Evolutionary conservation across 1,139 yeast genomes (phyloP).

Genomic region (Nakaseomyces glabratus): DNA sequence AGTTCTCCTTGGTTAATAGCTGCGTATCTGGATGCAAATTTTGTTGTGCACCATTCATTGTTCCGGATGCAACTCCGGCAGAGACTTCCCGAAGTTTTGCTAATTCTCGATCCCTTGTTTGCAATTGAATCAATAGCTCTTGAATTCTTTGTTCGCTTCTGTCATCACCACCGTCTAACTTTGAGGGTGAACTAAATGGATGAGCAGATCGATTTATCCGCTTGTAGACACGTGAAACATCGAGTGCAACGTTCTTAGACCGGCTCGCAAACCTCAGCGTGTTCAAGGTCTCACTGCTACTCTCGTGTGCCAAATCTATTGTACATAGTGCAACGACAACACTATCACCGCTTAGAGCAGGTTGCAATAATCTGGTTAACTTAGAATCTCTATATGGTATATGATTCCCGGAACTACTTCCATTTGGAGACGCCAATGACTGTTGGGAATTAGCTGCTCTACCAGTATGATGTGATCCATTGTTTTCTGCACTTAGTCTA

Average conservation of each 20-base stretch:
- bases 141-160: too few relatives aligned
- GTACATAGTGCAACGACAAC: conserved; percentile 86
- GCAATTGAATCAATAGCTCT: too few relatives aligned
- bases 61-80: too few relatives aligned
- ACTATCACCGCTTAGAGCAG: conserved; percentile 82
- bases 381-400: conserved; percentile 91
- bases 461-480: conserved; percentile 15
- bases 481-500: conserved; percentile 45
- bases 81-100: too few relatives aligned
- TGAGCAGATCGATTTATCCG: too few relatives aligned
- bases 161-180: too few relatives aligned
- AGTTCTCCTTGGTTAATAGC: conserved; percentile 16
- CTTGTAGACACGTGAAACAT: too few relatives aligned
- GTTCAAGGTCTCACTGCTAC: conserved; percentile 70
- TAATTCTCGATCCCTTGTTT: too few relatives aligned
- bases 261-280: conserved; percentile 88
- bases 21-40: too few relatives aligned
- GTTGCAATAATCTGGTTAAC: conserved; percentile 77
- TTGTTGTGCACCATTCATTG: too few relatives aligned
- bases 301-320: conserved; percentile 47
- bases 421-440: conserved; percentile 11
- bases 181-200: too few relatives aligned
- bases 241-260: conserved; percentile 74
- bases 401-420: conserved; percentile 37
- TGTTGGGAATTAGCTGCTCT: conserved; percentile 10